These are phyloP conservation scores for Psilocybe cyanescens DNA, from an alignment of 768 basidiomycete species.

Conservation along the genomic window DNA sequence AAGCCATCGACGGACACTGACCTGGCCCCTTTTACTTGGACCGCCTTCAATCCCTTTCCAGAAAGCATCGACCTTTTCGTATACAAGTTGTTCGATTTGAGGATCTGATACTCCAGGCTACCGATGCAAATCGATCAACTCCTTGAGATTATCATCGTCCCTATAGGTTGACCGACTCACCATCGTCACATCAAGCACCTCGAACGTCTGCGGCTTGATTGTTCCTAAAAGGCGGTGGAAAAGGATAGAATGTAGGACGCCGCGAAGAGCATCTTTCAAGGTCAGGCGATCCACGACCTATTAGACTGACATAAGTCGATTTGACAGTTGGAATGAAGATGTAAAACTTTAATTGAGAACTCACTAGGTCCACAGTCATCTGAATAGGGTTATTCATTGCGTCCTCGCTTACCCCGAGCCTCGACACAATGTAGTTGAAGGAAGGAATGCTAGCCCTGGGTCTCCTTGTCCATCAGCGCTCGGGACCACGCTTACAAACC, in stretches of 20 bases:
- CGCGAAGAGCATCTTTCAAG: conserved; percentile 74
- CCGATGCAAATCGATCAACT: neutral
- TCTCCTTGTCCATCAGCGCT: neutral
- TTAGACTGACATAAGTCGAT: conserved; percentile 3
- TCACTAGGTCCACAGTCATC: conserved; percentile 55
- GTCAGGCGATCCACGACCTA: conserved; percentile 76
- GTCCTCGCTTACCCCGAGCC: neutral
- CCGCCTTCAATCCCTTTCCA: conserved; percentile 77
- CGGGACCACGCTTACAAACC: neutral
- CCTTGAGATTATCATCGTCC: neutral
- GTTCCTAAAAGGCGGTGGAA: conserved; percentile 86
- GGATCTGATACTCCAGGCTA: conserved; percentile 81
- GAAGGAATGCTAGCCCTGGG: neutral
- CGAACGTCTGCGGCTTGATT: conserved; percentile 75
- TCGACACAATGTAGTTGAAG: neutral
- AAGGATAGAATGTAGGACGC: conserved; percentile 78
- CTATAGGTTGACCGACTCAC: conserved; percentile 41
- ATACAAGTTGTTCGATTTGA: conserved; percentile 71
- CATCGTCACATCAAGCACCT: conserved; percentile 86
- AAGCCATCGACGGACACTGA: conserved; percentile 42
- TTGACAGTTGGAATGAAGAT: neutral
- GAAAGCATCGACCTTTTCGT: conserved; percentile 77
- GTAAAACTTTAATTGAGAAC: neutral
- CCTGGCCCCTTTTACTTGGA: conserved; percentile 70
- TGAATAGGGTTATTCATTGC: neutral